These are phyloP conservation scores for Ceratobasidium sp. DNA, from an alignment of 1,284 basidiomycete species.

Conservation along the genomic window DNA sequence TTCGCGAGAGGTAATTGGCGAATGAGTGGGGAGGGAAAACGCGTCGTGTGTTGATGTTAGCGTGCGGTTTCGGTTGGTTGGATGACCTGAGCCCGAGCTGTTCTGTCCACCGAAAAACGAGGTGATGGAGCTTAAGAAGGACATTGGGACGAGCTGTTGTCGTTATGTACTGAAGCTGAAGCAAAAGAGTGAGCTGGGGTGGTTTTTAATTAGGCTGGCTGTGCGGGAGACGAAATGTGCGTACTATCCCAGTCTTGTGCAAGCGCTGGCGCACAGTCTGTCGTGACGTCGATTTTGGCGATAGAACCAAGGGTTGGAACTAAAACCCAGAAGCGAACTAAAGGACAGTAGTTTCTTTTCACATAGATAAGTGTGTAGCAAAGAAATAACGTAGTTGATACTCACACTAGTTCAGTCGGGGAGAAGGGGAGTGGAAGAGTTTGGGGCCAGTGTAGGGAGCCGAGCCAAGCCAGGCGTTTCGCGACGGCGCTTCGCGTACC, in stretches of 20 bases:
- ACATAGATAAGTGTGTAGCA: too few species aligned
- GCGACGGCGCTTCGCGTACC: constrained; percentile 4
- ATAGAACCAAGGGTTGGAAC: not conserved
- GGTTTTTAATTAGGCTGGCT: not conserved
- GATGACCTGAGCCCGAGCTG: constrained; percentile 7
- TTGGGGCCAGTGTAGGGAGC: not conserved
- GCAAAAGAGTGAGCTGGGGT: constrained; percentile 11
- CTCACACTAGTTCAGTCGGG: too few species aligned
- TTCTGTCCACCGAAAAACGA: constrained; percentile 25
- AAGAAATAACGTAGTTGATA: too few species aligned
- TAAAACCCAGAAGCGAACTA: too few species aligned
- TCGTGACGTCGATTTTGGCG: not conserved
- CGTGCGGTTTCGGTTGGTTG: constrained; percentile 64
- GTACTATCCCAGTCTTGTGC: too few species aligned
- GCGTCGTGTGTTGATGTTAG: constrained; percentile 79
- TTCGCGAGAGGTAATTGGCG: constrained; percentile 60
- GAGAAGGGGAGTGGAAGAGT: not conserved
- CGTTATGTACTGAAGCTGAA: too few species aligned
- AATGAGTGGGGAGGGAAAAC: constrained; percentile 78
- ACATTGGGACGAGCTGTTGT: not conserved
- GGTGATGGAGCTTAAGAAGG: constrained; percentile 25
- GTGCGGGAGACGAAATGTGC: not conserved
- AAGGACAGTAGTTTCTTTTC: too few species aligned
- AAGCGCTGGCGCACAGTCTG: too few species aligned
- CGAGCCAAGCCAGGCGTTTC: constrained; percentile 15